These are phyloP conservation scores for Myxozyma melibiosi DNA, from an alignment of 805 yeast species.

Conservation along the genomic window DNA sequence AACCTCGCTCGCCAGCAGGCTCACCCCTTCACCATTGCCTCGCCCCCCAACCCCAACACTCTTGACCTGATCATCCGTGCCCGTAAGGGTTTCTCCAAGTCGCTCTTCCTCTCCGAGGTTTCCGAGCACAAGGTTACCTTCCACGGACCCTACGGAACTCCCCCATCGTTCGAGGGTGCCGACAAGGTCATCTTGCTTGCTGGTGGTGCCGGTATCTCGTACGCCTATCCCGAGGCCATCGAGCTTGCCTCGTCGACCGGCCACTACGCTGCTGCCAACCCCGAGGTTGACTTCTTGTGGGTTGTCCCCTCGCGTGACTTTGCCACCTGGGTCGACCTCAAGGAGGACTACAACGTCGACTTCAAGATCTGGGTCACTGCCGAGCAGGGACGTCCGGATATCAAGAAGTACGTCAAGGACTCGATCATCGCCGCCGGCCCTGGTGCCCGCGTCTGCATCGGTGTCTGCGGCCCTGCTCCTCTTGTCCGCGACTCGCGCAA, in stretches of 20 bases:
- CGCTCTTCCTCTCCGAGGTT: slow-evolving; percentile 31
- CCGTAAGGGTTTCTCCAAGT: slow-evolving; percentile 39
- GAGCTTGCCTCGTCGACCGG: slow-evolving; percentile 29
- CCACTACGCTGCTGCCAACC: slow-evolving; percentile 30
- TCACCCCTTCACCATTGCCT: slow-evolving; percentile 35
- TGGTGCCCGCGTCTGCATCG: slow-evolving; percentile 35
- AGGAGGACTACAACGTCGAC: slow-evolving; percentile 34
- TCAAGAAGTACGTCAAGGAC: slow-evolving; percentile 34
- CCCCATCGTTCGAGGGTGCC: slow-evolving; percentile 32
- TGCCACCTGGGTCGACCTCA: slow-evolving; percentile 38
- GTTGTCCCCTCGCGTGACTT: slow-evolving; percentile 39
- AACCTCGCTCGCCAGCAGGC: slow-evolving; percentile 33
- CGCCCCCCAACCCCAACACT: slow-evolving; percentile 33
- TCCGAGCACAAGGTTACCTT: slow-evolving; percentile 33
- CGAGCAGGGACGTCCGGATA: slow-evolving; percentile 40
- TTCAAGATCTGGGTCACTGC: slow-evolving; percentile 40
- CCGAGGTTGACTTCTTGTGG: slow-evolving; percentile 39
- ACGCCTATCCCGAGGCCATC: slow-evolving; percentile 38
- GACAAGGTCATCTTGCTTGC: slow-evolving; percentile 37
- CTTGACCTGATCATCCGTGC: slow-evolving; percentile 40
- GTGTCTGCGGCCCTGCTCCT: slow-evolving; percentile 41
- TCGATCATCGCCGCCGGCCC: slow-evolving; percentile 33
- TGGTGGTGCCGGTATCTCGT: slow-evolving; percentile 43
- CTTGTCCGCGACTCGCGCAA: slow-evolving; percentile 39
- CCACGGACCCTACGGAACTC: slow-evolving; percentile 34